Percentiles rank a stretch among this genome's conserved stretches.
Conservation (phyloP, 169 alveolate genomes). For the Plasmodium gaboni region DNA sequence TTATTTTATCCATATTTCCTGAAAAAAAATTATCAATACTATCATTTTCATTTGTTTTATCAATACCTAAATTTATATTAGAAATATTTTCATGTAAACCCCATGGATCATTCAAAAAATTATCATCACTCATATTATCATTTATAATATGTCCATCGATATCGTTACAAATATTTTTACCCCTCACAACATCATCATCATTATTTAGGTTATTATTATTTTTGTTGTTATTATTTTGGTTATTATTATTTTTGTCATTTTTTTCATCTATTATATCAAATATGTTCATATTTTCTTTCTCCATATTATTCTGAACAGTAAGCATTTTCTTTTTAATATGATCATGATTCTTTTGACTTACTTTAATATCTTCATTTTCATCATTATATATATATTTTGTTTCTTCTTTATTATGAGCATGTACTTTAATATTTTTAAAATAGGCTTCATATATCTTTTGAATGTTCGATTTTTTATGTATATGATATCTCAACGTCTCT, state of each 20-base stretch:
- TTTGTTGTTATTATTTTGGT: background rate
- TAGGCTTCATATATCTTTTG: conserved; percentile 12
- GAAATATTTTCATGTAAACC: conserved; percentile 35
- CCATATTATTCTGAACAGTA: background rate
- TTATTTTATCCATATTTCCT: background rate
- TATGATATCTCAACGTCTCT: conserved; percentile 70
- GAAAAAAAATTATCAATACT: conserved; percentile 1
- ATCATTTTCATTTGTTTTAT: background rate
- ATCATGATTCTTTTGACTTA: background rate
- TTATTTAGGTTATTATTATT: background rate
- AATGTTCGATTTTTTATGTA: conserved; percentile 31
- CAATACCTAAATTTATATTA: conserved; percentile 7
- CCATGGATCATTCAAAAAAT: conserved; percentile 28
- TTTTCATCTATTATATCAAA: conserved; percentile 5
- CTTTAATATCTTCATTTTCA: too few species aligned
- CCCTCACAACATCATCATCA: too few species aligned
- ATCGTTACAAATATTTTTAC: background rate
- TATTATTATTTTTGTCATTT: background rate
- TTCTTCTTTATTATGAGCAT: background rate
- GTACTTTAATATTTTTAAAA: background rate
- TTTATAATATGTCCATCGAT: conserved; percentile 16
- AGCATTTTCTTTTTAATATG: background rate
- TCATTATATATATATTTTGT: background rate
- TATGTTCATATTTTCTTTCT: background rate
- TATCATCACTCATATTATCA: conserved; percentile 30